phyloP scores from a whole-genome alignment of 2,329 filamentous ascomycete species.

The Xylaria sp. region DNA sequence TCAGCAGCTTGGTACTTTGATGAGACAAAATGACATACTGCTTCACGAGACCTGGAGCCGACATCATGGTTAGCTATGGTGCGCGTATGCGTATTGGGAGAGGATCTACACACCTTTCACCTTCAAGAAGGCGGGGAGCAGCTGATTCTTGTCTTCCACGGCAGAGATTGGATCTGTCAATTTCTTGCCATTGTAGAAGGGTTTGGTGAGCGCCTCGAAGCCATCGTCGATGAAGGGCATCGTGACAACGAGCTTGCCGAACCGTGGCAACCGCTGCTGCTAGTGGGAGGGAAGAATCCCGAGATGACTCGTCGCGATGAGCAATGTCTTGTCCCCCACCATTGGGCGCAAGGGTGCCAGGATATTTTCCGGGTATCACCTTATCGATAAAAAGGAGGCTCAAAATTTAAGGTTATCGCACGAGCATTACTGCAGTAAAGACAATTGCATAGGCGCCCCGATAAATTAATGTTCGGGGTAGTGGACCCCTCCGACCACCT shows the following conservation, averaged over 20 bases:
- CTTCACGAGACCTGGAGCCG: conserved; percentile 72
- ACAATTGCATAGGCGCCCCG: conserved; percentile 32
- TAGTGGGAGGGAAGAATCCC: conserved; percentile 27
- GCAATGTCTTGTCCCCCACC: conserved; percentile 32
- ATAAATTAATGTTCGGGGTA: conserved; percentile 32
- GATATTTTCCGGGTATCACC: conserved; percentile 32
- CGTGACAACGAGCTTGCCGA: conserved; percentile 41
- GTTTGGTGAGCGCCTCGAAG: conserved; percentile 73
- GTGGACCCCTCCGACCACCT: not conserved
- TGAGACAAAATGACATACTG: conserved; percentile 63
- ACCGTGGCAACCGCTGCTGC: conserved; percentile 29
- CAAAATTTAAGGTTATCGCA: conserved; percentile 39
- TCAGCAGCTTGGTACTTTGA: conserved; percentile 28
- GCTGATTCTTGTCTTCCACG: conserved; percentile 91
- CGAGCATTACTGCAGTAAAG: conserved; percentile 35
- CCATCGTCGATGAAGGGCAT: conserved; percentile 69
- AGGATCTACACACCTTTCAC: conserved; percentile 74
- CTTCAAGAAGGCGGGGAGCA: conserved; percentile 96
- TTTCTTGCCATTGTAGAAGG: conserved; percentile 75
- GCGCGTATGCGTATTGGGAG: conserved; percentile 16
- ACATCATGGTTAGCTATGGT: conserved; percentile 20
- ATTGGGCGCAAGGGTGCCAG: conserved; percentile 18
- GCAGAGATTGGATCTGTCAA: conserved; percentile 72
- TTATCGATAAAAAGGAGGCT: conserved; percentile 40
- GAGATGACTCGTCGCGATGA: conserved; percentile 27